Evolutionary conservation across 2,329 filamentous ascomycete species (phyloP).

Genomic region (Colletotrichum tropicale): DNA sequence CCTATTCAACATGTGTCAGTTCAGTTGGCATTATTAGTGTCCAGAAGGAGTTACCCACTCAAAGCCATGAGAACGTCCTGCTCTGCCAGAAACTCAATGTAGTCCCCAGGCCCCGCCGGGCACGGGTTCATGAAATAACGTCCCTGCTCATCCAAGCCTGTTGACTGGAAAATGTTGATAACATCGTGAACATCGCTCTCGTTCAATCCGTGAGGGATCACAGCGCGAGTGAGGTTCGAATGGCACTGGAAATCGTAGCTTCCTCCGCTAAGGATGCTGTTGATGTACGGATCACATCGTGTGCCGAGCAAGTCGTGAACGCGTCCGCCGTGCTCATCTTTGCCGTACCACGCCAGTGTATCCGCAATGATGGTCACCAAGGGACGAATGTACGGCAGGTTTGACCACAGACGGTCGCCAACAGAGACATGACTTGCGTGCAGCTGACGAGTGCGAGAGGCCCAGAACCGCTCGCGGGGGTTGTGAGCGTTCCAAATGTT

Average conservation of each 20-base stretch:
- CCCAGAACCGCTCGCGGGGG: constrained; percentile 84
- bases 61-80: constrained; percentile 70
- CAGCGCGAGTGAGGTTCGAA: constrained; percentile 77
- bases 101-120: constrained; percentile 59
- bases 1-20: constrained; percentile 32
- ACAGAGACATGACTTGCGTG: constrained; percentile 76
- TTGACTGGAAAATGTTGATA: constrained; percentile 86
- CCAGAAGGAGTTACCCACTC: constrained; percentile 37
- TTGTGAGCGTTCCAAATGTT: constrained; percentile 83
- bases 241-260: constrained; percentile 85
- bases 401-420: constrained; percentile 78
- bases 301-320: constrained; percentile 84
- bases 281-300: constrained; percentile 85
- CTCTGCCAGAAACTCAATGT: constrained; percentile 81
- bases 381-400: constrained; percentile 77
- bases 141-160: constrained; percentile 73
- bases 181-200: constrained; percentile 85
- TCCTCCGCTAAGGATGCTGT: constrained; percentile 69
- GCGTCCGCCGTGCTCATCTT: constrained; percentile 66
- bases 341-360: constrained; percentile 65
- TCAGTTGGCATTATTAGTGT: accelerated
- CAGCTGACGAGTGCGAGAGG: constrained; percentile 77
- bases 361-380: constrained; percentile 74
- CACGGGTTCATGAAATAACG: constrained; percentile 78
- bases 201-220: constrained; percentile 69